Conservation (phyloP, 257 asterid genomes). For the Nicotiana undulata region DNA sequence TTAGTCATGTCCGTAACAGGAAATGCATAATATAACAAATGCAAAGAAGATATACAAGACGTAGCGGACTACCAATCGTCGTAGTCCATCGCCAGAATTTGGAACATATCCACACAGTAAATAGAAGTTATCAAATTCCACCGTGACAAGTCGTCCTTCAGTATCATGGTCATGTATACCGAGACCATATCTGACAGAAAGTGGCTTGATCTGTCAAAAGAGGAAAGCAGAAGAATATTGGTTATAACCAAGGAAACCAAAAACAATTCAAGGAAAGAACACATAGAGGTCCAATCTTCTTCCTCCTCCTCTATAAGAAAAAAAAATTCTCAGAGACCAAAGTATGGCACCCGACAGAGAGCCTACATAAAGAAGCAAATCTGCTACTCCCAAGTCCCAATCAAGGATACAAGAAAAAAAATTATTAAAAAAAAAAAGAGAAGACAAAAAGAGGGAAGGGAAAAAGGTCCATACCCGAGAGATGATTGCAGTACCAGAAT, state of each 20-base stretch:
- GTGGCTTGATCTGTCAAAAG: constrained; percentile 64
- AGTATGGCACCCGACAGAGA: neutral
- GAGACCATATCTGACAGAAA: constrained; percentile 79
- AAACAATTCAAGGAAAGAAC: neutral
- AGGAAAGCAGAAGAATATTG: neutral
- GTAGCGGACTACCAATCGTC: constrained; percentile 52
- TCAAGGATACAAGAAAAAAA: neutral
- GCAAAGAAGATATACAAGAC: neutral
- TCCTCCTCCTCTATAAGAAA: neutral
- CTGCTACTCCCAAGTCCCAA: neutral
- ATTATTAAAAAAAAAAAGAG: neutral
- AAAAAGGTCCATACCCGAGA: constrained; percentile 54
- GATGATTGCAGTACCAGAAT: constrained; percentile 90
- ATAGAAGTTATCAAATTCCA: constrained; percentile 72
- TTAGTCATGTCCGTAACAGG: neutral
- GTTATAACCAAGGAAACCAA: neutral
- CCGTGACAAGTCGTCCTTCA: constrained; percentile 92
- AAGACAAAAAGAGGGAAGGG: neutral
- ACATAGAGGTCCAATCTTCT: neutral
- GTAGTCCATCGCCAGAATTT: constrained; percentile 92
- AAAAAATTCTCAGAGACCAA: neutral
- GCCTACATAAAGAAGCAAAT: neutral
- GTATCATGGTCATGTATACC: constrained; percentile 86
- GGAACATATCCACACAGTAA: constrained; percentile 78
- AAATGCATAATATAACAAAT: neutral